Base-by-base conservation (phyloP, 768 basidiomycete species). In the Collybia sordida region DNA sequence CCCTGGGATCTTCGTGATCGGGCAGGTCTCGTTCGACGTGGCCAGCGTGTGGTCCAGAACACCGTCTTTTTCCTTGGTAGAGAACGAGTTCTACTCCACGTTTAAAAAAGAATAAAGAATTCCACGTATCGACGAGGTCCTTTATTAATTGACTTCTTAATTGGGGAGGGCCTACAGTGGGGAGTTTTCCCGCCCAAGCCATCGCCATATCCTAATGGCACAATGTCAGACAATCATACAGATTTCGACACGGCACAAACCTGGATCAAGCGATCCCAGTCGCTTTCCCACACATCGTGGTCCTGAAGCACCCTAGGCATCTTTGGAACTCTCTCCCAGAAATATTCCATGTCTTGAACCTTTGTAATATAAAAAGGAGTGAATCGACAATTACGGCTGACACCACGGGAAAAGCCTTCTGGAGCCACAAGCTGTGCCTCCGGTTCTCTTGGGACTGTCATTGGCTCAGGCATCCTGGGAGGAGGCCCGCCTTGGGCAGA, bases 101-200 rank as follows among this genome's bases (percentile, higher is more conserved):
- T 27, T 75, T 68, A 49, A 77, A 62, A 75, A 91, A 91, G 69
- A 90, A 93, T 7, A 80, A 81, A 22, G 69, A 62, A 63, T 93
- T 93, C 90, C 90, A 93, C 22, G 88, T 70, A 53, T 91, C 82
- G 55, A 93, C 71, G 25, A 93, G 75, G 61, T 90, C 86, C n/a
- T 80, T 80, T 9, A 81, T 67, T 41, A 91, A 72, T 12, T 68
- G 71, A 18, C 86, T 77, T 12, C 82, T 79, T 58, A 78, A 82
- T 11, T 83, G 81, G 21, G 74, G 62, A 49, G 72, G 72, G 15
- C 81, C 80, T 48, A 69, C 72, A 19, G 87, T 76, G 2, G 89
- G 88, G 47, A 91, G 75, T 53, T 79, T 81, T n/a, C 86, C 86
- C 14, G 79, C 75, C 90, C 90, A 93, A 0, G 86, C 83, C 19